phyloP scores from a whole-genome alignment of 805 yeast species.

The Starmerella vitae region DNA sequence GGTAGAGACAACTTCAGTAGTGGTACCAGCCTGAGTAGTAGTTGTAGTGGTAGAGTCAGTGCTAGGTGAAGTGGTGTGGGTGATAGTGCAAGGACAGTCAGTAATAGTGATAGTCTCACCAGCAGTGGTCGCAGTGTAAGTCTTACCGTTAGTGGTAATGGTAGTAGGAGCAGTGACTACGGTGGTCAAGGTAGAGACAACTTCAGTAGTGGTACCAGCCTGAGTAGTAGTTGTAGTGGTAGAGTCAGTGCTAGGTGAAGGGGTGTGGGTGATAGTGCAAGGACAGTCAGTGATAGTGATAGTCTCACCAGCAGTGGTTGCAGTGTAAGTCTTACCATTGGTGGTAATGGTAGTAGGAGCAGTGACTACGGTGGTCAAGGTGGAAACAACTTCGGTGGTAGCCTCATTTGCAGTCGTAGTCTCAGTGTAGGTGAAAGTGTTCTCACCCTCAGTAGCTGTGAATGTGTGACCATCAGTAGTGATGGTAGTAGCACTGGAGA shows the following conservation, averaged over 20 bases:
- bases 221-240: not conserved
- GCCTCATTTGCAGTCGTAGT: not conserved
- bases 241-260: not conserved
- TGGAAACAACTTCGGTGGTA: not conserved
- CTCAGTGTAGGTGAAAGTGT: not conserved
- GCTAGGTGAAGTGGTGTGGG: not conserved
- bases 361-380: not conserved
- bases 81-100: not conserved
- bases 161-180: not conserved
- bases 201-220: not conserved
- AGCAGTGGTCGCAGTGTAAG: not conserved
- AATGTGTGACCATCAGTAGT: not conserved
- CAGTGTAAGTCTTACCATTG: not conserved
- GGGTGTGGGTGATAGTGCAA: not conserved
- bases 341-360: not conserved
- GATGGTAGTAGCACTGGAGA: not conserved
- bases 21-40: not conserved
- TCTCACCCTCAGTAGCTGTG: not conserved
- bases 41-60: not conserved
- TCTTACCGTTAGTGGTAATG: not conserved
- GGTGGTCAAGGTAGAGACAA: not conserved
- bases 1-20: not conserved
- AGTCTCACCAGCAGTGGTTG: not conserved
- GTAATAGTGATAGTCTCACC: not conserved
- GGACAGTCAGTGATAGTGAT: not conserved